phyloP scores from a whole-genome alignment of 83 land plant species.

The Picea mariana region DNA sequence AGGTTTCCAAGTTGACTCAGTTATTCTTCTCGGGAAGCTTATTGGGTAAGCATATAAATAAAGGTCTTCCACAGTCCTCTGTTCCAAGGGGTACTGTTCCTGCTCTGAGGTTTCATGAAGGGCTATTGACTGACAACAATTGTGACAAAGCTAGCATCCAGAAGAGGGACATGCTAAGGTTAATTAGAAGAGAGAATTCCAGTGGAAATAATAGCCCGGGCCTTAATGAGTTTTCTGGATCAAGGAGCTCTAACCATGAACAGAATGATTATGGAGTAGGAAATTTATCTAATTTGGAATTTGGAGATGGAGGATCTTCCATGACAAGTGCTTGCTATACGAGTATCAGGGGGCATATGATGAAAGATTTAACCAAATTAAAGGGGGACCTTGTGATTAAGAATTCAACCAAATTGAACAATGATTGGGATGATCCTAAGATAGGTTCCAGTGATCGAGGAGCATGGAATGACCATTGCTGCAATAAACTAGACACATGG shows the following conservation, averaged over 20 bases:
- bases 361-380: conserved; percentile 7
- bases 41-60: too few relatives aligned
- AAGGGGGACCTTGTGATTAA: background rate
- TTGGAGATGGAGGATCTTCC: background rate
- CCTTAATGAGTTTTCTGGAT: background rate
- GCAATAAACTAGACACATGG: background rate
- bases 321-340: background rate
- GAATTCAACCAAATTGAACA: background rate
- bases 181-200: background rate
- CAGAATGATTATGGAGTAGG: conserved; percentile 5
- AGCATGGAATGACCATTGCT: background rate
- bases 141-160: too few relatives aligned
- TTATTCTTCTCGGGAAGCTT: too few relatives aligned
- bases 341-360: conserved; percentile 2
- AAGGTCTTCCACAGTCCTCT: too few relatives aligned
- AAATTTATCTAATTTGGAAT: conserved; percentile 2
- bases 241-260: background rate
- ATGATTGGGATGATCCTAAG: conserved; percentile 4
- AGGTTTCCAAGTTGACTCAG: too few relatives aligned
- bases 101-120: too few relatives aligned
- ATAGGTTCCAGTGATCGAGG: background rate
- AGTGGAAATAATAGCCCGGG: conserved; percentile 10
- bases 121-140: too few relatives aligned
- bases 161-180: too few relatives aligned
- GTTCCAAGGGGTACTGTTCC: too few relatives aligned